Base-by-base conservation (phyloP, 2,329 filamentous ascomycete species). In the Penicillium frequentans region DNA sequence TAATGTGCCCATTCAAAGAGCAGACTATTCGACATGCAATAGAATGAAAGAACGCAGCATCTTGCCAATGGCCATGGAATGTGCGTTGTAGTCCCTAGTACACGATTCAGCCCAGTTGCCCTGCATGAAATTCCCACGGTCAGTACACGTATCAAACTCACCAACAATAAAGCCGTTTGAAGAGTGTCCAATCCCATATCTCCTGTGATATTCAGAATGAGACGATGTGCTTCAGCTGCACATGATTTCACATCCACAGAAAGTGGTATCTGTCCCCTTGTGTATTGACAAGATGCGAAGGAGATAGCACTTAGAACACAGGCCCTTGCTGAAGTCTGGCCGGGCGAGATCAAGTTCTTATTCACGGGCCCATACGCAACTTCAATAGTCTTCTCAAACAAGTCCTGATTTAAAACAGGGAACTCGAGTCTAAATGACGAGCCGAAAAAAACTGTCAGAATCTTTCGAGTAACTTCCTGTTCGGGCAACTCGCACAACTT, bases 11-110 rank as follows among this genome's bases (percentile, higher is more conserved):
- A 6, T 24, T 35, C 13, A 63, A 21, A 7, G 58, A 54, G 49
- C 56, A 60, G 23, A 64, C 33, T 48, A 60, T 58, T 21, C 52
- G 55, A 46, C 60, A 61, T 5, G 62, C 48, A 44, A 57, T 61
- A 0, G 60, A 63, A 42, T 59, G 43, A 21, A 59, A 52, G 31
- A 52, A 56, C 6, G 46, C 24, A 43, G 60, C 60, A 19, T 43
- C 55, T 48, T 60, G 37, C 62, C 62, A 64, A 29, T 55, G 29
- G 11, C 27, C 58, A 31, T 44, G 19, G 49, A 63, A 59, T 19
- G 24, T 39, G 24, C 23, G 10, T 16, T 33, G 60, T 27, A 64
- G n/a, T 59, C 55, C 49, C 60, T 64, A 19, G 13, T 26, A 37
- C 1, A 33, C 1, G 8, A 49, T 10, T 61, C 10, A 59, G 54